Percentiles rank a stretch among this genome's conserved stretches.
Evolutionary conservation across 352 stramenopile genomes (phyloP).

Genomic region (Phytophthora fragariae): DNA sequence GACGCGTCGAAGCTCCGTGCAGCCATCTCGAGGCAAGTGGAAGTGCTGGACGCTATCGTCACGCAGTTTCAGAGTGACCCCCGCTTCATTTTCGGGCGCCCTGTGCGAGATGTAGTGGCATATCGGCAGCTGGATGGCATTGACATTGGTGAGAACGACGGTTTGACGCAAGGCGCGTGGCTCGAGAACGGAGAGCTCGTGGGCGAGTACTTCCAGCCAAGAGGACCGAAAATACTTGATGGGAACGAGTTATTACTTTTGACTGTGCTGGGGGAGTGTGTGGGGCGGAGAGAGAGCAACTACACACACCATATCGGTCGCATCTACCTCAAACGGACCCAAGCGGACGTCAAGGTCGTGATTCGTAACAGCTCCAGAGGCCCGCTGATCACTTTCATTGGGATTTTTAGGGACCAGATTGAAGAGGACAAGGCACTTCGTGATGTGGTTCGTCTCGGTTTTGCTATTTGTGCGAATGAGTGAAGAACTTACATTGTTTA

Average conservation of each 20-base stretch:
- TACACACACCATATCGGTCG: slow-evolving; percentile 28
- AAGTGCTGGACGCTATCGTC: slow-evolving; percentile 47
- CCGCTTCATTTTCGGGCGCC: slow-evolving; percentile 40
- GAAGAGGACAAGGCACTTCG: slow-evolving; percentile 22
- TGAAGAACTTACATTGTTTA: neutral
- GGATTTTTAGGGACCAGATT: slow-evolving; percentile 20
- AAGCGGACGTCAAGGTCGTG: slow-evolving; percentile 26
- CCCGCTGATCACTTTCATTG: slow-evolving; percentile 28
- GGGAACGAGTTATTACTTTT: slow-evolving; percentile 29
- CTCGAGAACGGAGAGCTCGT: slow-evolving; percentile 35
- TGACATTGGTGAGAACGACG: slow-evolving; percentile 23
- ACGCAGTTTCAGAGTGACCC: slow-evolving; percentile 28
- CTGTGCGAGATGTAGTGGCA: slow-evolving; percentile 25
- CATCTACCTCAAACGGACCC: neutral
- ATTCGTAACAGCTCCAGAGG: slow-evolving; percentile 34
- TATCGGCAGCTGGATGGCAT: slow-evolving; percentile 22
- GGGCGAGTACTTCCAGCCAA: slow-evolving; percentile 24
- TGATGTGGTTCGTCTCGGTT: slow-evolving; percentile 17
- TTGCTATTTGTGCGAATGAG: neutral
- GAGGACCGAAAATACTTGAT: slow-evolving; percentile 12
- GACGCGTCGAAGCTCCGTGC: slow-evolving; percentile 48
- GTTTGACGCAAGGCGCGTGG: slow-evolving; percentile 33
- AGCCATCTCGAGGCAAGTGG: slow-evolving; percentile 39
- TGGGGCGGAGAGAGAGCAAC: slow-evolving; percentile 26
- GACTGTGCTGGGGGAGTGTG: slow-evolving; percentile 30